These are phyloP conservation scores for Craspedostauros australis DNA, from an alignment of 108 stramenopile genomes.

Conservation along the genomic window DNA sequence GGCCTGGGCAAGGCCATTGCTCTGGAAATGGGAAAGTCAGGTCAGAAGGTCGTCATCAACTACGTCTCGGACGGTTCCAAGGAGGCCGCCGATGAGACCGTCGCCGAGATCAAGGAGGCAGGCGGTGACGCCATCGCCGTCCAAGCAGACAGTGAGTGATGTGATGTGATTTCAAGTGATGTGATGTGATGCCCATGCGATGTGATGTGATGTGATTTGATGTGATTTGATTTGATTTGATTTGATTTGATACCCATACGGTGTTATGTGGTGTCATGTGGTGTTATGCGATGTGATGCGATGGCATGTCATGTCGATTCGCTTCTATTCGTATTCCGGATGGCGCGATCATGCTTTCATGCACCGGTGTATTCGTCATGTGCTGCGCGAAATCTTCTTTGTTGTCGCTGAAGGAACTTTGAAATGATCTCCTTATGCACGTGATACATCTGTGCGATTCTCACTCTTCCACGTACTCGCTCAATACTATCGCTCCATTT, in stretches of 20 bases:
- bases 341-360: not conserved
- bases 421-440: not conserved
- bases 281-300: too few relatives aligned
- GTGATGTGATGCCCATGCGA: too few relatives aligned
- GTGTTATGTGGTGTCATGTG: too few relatives aligned
- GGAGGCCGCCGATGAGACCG: slow-evolving; percentile 75
- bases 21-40: slow-evolving; percentile 75
- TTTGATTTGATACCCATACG: too few relatives aligned
- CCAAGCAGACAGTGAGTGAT: slow-evolving; percentile 78
- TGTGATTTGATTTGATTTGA: too few relatives aligned
- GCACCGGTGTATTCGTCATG: not conserved
- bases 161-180: not conserved
- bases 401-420: not conserved
- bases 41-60: slow-evolving; percentile 93
- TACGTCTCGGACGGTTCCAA: slow-evolving; percentile 81
- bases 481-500: too few relatives aligned
- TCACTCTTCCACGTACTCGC: too few relatives aligned
- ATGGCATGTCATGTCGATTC: too few relatives aligned
- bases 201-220: too few relatives aligned
- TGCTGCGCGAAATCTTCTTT: not conserved
- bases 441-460: too few relatives aligned
- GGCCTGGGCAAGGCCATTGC: slow-evolving; percentile 93
- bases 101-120: slow-evolving; percentile 69
- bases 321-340: not conserved
- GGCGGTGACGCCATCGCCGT: slow-evolving; percentile 83